Base-by-base conservation (phyloP, 441 rosid genomes). In the Theobroma grandiflorum region DNA sequence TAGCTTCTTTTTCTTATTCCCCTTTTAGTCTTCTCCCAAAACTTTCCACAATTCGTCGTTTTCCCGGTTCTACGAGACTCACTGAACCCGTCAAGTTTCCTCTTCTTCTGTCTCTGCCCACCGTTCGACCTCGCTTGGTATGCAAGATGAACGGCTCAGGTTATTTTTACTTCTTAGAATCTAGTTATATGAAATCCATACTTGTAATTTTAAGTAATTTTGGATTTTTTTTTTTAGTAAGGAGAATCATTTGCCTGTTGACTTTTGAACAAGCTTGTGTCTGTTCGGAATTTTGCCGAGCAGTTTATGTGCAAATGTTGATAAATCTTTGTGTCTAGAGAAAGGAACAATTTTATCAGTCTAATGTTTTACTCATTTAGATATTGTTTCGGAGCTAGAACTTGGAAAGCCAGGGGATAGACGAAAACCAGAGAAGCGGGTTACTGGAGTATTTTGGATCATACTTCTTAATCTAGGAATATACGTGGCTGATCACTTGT, bases 391-490 rank as follows among this genome's bases (percentile, higher is more conserved):
- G 42, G 87, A 91, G 72, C 89, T 90, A 67, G 97, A 93, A 80
- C 85, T 94, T 57, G 90, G 87, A 68, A 93, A 89, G 86, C 87
- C 85, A 0, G 87, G 84, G 42, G 85, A 75, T 12, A 83, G 91
- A 64, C 72, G 74, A 79, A 92, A 90, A 72, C 91, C 91, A 2
- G 83, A 78, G 78, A 94, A 86, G 74, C 88, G 84, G 0, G 95
- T 88, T 18, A 92, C 88, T 68, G 98, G 95, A 14, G 84, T 95
- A 16, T 95, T 93, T 82, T 95, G 96, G 96, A 91, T 95, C 81
- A 91, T 95, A 84, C 97, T 95, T 78, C 79, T 95, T 66, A 95
- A 95, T 88, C 85, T 95, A 75, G 99, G 93, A 67, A 78, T 96
- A 40, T 76, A 43, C 78, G 90, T 83, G 12, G 99, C 94, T 0